phyloP scores from a whole-genome alignment of 1,284 basidiomycete genomes.

The Pseudozyma sp. region DNA sequence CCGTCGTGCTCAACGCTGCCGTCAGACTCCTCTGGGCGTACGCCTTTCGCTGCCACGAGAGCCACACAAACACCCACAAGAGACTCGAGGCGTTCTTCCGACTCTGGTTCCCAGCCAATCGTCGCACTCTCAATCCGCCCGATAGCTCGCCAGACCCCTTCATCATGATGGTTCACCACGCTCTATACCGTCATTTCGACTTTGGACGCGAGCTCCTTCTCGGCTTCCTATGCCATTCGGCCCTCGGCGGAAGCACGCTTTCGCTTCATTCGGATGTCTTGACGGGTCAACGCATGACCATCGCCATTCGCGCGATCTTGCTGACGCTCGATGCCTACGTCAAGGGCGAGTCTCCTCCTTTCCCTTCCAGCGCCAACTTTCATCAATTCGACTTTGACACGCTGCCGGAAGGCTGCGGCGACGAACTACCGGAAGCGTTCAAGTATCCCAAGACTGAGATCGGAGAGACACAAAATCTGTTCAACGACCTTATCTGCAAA shows the following conservation, averaged over 20 bases:
- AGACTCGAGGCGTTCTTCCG: conserved; percentile 83
- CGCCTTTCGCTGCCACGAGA: conserved; percentile 89
- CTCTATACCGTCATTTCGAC: conserved; percentile 86
- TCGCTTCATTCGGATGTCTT: conserved; percentile 63
- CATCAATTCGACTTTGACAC: conserved; percentile 70
- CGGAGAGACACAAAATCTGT: conserved; percentile 79
- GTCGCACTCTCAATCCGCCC: conserved; percentile 75
- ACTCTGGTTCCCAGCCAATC: conserved; percentile 82
- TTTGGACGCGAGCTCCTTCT: conserved; percentile 85
- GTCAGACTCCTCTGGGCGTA: conserved; percentile 92
- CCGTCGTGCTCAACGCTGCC: conserved; percentile 82
- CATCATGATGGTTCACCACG: conserved; percentile 83
- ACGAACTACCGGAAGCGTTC: conserved; percentile 55
- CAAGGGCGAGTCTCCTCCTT: conserved; percentile 75
- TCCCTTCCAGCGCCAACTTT: conserved; percentile 83
- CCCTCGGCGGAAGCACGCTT: conserved; percentile 55
- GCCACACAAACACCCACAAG: conserved; percentile 79
- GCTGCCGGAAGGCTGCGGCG: conserved; percentile 43
- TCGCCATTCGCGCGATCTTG: conserved; percentile 82
- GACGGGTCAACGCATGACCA: conserved; percentile 73
- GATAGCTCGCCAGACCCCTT: conserved; percentile 84
- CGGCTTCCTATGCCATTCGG: conserved; percentile 58
- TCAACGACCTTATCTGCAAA: conserved; percentile 75
- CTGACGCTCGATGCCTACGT: conserved; percentile 80
- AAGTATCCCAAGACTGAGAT: conserved; percentile 75